Base-by-base conservation (phyloP, 768 basidiomycete species). In the Lentinula guzmanii region DNA sequence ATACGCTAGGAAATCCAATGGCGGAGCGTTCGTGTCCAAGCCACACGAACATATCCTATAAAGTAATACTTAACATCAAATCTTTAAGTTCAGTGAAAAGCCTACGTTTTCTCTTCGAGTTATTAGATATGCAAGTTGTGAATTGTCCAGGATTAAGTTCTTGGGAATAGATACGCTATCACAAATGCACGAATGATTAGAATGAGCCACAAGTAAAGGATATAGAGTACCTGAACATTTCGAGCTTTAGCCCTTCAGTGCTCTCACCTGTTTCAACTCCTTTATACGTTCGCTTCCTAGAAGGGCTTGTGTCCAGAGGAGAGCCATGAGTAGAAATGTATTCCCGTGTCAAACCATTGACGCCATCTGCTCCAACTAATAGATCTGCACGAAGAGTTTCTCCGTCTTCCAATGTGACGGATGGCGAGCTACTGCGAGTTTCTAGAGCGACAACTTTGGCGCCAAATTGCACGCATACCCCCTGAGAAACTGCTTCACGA, bases 311-410 rank as follows among this genome's bases (percentile, higher is more conserved):
- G n/a, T 39, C 7, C 5, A 7, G 7, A 31, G 24, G 46, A 24
- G 21, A 28, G 69, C 72, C 11, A 74, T 60, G 1, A 82, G 68
- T 2, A 72, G 66, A 24, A 67, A 70, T 41, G 50, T 28, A 42
- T 43, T 39, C 35, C 5, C 75, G 66, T 7, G 77, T 70, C 34
- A 79, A 24, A 21, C 84, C 82, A 4, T 66, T 64, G 28, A 67
- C 64, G 3, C 85, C 85, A 64, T 86, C 85, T 1, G 85, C 84
- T 13, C 84, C 85, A 54, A 86, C 70, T 61, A 86, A 75, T 24
- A 85, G 74, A 66, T 86, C 79, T 16, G 78, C 82, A 4, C 62
- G 68, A 11, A 84, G 56, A 10, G 68, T 72, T 41, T 77, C 70
- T 3, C 85, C 84, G 9, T 71, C 74, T 9, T 71, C 71, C 4